Evolutionary conservation across 495 filamentous ascomycete species (phyloP).

Genomic region (Hypoxylon intermedium): DNA sequence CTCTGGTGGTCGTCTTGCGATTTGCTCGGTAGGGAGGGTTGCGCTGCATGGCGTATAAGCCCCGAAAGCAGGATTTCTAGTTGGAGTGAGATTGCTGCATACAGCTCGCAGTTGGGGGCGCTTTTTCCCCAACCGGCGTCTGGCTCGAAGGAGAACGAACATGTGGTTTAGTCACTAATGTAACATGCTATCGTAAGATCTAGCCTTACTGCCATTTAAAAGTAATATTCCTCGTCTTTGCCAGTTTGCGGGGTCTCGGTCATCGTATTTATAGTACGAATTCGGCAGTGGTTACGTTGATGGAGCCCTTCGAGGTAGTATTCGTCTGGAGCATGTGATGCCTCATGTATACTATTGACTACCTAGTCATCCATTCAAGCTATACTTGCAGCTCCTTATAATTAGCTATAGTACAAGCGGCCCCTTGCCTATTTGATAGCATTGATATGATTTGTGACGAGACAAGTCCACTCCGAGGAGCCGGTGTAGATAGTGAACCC

Average conservation of each 20-base stretch:
- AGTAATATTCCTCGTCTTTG: background rate
- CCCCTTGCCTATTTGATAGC: constrained; percentile 47
- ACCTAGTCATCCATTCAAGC: too few relatives aligned
- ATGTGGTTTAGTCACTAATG: constrained; percentile 1
- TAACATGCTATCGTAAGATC: background rate
- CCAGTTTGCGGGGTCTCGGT: background rate
- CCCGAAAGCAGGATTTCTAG: constrained; percentile 2
- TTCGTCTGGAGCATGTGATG: too few relatives aligned
- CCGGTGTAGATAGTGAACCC: constrained; percentile 60
- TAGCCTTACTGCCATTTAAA: background rate
- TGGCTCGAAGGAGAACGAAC: background rate
- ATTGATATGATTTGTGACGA: constrained; percentile 62
- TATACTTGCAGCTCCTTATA: too few relatives aligned
- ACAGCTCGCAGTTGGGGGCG: background rate
- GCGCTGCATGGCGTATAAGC: constrained; percentile 1
- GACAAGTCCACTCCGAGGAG: constrained; percentile 47
- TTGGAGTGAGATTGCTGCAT: background rate
- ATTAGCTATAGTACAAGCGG: too few relatives aligned
- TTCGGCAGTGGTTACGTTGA: too few relatives aligned
- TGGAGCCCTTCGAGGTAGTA: too few relatives aligned
- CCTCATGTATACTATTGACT: too few relatives aligned
- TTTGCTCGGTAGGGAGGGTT: constrained; percentile 1
- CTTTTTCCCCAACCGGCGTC: background rate
- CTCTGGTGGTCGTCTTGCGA: background rate
- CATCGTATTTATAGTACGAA: background rate